Evolutionary conservation across 2,329 filamentous ascomycete genomes (phyloP), one percentile per base, ranked within the genome.

Genomic region (Hypomyces perniciosus): DNA sequence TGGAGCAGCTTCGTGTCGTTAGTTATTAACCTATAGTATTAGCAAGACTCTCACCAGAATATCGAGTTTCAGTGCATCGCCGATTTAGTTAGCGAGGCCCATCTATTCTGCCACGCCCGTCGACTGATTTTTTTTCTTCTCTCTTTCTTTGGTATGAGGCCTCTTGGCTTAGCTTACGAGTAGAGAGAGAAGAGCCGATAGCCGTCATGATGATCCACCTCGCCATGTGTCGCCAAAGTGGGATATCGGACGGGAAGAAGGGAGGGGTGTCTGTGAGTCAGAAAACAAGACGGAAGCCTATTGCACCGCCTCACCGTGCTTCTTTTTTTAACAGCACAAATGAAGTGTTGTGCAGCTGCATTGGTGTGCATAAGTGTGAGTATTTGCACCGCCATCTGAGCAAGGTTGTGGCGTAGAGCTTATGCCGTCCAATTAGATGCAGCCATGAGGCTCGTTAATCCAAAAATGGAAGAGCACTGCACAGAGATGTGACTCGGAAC

Each of bases 201-300:
- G 43, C 43, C 31, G 35, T 6, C 43, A 10, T 38, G 30, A 37
- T 28, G 39, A 20, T 51, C 50, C 48, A 51, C 48, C 35, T 38
- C 20, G 48, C 48, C 50, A 51, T 51, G 50, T 51, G 50, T 37
- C 39, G 50, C 44, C 50, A 51, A 47, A 44, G 38, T 44, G 44
- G 50, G 44, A 47, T 37, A 44, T 40, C 10, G 39, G 30, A 30
- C 42, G 34, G 35, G 48, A 44, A 13, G n/a, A n/a, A 8, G 29
- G 31, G 48, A 28, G 42, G 31, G 41, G 44, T 13, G 39, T 20
- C 27, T 12, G 39, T 42, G 39, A 42, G 13, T 20, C 39, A 42
- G 13, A 27, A n/a, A 12, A 31, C 8, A 38, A 20, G 4, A 33
- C 28, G 29, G n/a, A 10, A 30, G 28, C 8, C 37, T 28, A n/a